Percentiles rank a stretch among this genome's conserved stretches.
These are phyloP conservation scores for Theileria orientalis DNA, from an alignment of 169 alveolate genomes.

Conservation along the genomic window DNA sequence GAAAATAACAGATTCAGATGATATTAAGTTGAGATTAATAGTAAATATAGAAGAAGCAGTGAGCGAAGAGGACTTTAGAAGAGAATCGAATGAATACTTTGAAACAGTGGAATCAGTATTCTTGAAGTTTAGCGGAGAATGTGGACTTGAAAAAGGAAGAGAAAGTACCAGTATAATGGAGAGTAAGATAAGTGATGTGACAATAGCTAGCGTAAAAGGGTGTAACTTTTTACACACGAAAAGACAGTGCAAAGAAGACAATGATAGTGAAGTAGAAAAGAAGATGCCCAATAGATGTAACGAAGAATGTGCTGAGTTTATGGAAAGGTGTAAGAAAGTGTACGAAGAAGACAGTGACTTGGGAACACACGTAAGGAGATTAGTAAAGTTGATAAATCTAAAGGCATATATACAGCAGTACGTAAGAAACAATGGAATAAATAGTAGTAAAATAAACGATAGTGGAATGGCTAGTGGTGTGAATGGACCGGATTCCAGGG, in stretches of 20 bases:
- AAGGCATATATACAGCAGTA: background rate
- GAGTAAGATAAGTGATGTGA: background rate
- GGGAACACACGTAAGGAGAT: background rate
- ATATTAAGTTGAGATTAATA: slow-evolving; percentile 10
- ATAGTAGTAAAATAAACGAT: too few species aligned
- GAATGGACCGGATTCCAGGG: too few species aligned
- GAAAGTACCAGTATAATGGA: background rate
- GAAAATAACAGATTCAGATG: slow-evolving; percentile 29
- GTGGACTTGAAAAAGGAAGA: too few species aligned
- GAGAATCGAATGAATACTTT: slow-evolving; percentile 2
- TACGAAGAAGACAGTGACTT: background rate
- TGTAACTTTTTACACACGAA: background rate
- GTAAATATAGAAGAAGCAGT: slow-evolving; percentile 21
- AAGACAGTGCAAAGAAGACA: background rate
- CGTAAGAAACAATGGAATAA: too few species aligned
- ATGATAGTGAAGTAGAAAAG: background rate
- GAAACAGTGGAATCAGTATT: slow-evolving; percentile 6
- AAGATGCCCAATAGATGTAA: background rate
- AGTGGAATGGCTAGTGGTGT: too few species aligned
- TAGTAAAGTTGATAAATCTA: background rate
- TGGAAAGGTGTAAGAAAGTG: background rate
- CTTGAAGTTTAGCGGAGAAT: background rate
- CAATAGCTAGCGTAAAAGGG: background rate
- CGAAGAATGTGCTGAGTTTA: background rate
- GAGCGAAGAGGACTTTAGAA: background rate